Evolutionary conservation across 768 basidiomycete species (phyloP).

Genomic region (Lentinula sp.): DNA sequence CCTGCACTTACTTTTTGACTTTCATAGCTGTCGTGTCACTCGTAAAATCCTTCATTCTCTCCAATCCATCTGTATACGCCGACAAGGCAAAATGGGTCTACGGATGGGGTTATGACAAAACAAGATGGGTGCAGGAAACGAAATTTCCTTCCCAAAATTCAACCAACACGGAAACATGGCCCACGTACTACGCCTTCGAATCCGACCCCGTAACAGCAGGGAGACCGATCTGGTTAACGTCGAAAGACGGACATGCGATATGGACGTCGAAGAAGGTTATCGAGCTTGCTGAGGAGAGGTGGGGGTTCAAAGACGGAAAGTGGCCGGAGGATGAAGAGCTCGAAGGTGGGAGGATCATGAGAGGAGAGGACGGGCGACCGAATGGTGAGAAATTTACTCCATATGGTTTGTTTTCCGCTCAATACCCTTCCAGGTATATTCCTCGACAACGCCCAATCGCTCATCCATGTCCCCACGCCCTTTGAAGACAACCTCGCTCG

Average conservation of each 20-base stretch:
- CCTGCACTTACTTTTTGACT: not conserved
- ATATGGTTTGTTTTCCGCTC: not conserved
- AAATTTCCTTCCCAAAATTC: not conserved
- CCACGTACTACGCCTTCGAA: not conserved
- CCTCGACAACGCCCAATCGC: not conserved
- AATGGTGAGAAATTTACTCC: not conserved
- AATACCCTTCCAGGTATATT: not conserved
- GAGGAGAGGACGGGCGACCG: not conserved
- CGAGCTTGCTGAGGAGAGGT: not conserved
- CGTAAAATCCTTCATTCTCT: slow-evolving; percentile 1
- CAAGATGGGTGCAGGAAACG: not conserved
- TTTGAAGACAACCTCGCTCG: not conserved
- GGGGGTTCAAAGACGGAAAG: not conserved
- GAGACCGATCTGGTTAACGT: slow-evolving; percentile 1
- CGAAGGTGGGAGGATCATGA: not conserved
- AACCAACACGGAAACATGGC: not conserved
- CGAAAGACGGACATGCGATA: slow-evolving; percentile 4
- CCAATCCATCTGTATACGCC: not conserved
- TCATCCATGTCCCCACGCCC: not conserved
- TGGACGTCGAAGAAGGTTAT: slow-evolving; percentile 4
- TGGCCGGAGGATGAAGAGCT: not conserved
- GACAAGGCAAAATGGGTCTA: slow-evolving; percentile 1
- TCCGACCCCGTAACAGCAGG: not conserved
- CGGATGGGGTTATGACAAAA: slow-evolving; percentile 5
- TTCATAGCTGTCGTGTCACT: not conserved